Base-by-base conservation (phyloP, 1,284 basidiomycete genomes). In the Apiotrichum mycotoxinovorans region DNA sequence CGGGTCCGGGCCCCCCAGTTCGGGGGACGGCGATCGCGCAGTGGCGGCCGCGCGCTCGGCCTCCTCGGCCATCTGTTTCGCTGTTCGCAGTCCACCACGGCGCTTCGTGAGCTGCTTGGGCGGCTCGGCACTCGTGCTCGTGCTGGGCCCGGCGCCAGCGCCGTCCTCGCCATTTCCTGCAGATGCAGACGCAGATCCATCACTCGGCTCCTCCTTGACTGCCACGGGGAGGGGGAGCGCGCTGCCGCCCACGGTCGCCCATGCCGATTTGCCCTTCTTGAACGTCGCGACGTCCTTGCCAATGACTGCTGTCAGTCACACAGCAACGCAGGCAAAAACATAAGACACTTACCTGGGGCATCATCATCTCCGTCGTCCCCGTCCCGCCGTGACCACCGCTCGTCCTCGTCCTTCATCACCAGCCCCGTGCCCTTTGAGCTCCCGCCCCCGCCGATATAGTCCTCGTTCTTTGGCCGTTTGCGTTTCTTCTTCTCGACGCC, bases 81-180 rank as follows among this genome's bases (percentile, higher is more conserved):
- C 82, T 3, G 84, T 86, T 46, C 92, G 81, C 22, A 96, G 78
- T 7, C 92, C 92, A n/a, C 89, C 91, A 51, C 66, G 66, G 12
- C 74, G 67, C 52, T 78, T 78, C 35, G 70, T 74, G 5, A 82
- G 74, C 33, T 77, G 73, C 42, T 40, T 42, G 23, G 52, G 52
- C 17, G 59, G 59, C 20, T 37, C 20, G 25, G 18, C 23, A 1
- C 20, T 30, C 27, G 44, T n/a, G n/a, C n/a, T n/a, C n/a, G 27
- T 7, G 17, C 34, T 2, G 60, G n/a, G 0, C 63, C 33, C 11
- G 65, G 50, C 2, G 64, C 44, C 22, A 33, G 45, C 1, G 60
- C 59, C 4, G 53, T n/a, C n/a, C n/a, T n/a, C n/a, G n/a, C n/a
- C n/a, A n/a, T n/a, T n/a, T n/a, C n/a, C n/a, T n/a, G n/a, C n/a